Evolutionary conservation across 208 protist genomes (phyloP).

Genomic region (Acanthamoeba sp.): DNA sequence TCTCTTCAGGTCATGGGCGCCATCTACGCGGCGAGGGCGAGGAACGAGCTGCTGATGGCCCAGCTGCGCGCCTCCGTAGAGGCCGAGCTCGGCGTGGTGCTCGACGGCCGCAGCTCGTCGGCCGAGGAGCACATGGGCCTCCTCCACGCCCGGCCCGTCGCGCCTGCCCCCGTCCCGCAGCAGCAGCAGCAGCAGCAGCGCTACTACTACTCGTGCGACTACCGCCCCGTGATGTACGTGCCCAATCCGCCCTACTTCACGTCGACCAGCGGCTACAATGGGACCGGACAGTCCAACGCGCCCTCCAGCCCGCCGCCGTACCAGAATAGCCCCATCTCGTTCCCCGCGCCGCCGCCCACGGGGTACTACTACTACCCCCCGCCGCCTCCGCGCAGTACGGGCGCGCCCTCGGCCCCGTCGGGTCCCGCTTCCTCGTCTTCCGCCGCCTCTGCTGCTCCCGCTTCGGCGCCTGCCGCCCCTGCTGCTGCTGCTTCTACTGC

Average conservation of each 20-base stretch:
- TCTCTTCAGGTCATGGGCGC: neutral
- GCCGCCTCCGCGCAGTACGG: neutral
- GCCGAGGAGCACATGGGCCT: neutral
- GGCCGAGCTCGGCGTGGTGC: neutral
- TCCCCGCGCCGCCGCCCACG: neutral
- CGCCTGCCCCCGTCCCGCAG: neutral
- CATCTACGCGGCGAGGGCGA: neutral
- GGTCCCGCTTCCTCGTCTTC: neutral
- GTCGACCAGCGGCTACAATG: neutral
- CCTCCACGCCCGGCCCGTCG: neutral
- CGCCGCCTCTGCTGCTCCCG: neutral
- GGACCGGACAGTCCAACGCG: neutral
- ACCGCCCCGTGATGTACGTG: neutral
- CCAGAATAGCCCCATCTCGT: neutral
- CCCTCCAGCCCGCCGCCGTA: too few species aligned
- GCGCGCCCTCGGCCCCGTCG: neutral
- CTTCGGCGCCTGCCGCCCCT: neutral
- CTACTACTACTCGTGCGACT: slow-evolving; percentile 44
- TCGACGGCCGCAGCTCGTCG: neutral
- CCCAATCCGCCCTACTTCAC: slow-evolving; percentile 2
- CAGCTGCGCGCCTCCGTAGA: neutral
- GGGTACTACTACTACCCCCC: slow-evolving; percentile 28
- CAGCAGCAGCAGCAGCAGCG: neutral
- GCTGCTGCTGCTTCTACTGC: neutral
- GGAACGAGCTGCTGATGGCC: slow-evolving; percentile 9